Conservation (phyloP, 345 rosid species). For the Moringa oleifera region DNA sequence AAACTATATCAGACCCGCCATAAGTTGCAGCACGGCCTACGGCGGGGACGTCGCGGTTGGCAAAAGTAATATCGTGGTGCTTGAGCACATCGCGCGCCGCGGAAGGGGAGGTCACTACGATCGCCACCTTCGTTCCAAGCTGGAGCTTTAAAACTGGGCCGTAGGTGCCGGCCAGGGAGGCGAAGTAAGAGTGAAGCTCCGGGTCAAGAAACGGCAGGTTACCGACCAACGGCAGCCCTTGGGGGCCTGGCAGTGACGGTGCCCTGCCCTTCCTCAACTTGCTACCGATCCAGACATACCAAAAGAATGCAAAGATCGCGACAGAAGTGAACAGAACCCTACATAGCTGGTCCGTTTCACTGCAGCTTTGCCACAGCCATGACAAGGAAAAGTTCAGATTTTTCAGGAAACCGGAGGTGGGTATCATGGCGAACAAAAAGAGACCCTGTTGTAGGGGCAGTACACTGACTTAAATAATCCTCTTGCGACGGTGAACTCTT, state of each 20-base stretch:
- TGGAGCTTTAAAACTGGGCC: slow-evolving; percentile 45
- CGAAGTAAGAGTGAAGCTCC: slow-evolving; percentile 53
- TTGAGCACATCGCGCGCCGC: slow-evolving; percentile 41
- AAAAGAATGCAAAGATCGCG: slow-evolving; percentile 13
- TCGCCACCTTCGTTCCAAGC: slow-evolving; percentile 35
- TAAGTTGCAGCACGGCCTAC: slow-evolving; percentile 22
- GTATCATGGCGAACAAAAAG: too few species aligned
- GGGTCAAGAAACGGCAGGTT: slow-evolving; percentile 38
- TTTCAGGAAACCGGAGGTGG: too few species aligned
- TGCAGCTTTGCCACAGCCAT: too few species aligned
- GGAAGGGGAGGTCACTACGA: slow-evolving; percentile 37
- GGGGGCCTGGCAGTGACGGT: slow-evolving; percentile 43
- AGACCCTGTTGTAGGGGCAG: too few species aligned
- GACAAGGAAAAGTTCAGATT: too few species aligned
- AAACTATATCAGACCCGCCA: slow-evolving; percentile 40
- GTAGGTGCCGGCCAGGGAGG: slow-evolving; percentile 26
- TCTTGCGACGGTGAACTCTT: too few species aligned
- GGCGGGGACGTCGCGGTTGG: slow-evolving; percentile 38
- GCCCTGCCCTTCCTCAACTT: slow-evolving; percentile 3
- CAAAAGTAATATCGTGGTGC: slow-evolving; percentile 39
- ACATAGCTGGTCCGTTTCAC: too few species aligned
- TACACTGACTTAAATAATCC: too few species aligned
- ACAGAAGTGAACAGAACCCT: too few species aligned
- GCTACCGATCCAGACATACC: slow-evolving; percentile 5
- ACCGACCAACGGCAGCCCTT: slow-evolving; percentile 45